phyloP scores from a whole-genome alignment of 2,329 filamentous ascomycete genomes.

The Ceratocystis albifundus region DNA sequence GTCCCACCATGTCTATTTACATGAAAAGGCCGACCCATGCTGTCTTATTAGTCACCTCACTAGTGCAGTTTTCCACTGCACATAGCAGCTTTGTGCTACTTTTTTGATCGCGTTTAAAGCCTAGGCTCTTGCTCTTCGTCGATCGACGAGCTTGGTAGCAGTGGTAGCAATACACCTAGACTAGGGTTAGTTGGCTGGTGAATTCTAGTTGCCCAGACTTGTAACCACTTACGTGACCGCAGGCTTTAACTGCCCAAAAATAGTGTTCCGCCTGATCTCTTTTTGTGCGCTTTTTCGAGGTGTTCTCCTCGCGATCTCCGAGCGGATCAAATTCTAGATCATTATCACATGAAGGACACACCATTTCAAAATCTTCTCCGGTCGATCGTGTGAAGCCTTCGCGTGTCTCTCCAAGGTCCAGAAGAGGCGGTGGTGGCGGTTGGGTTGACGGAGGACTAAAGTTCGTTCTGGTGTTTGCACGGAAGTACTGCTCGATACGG shows the following conservation, averaged over 20 bases:
- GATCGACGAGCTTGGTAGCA: slow-evolving; percentile 48
- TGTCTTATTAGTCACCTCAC: slow-evolving; percentile 42
- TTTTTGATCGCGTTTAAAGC: slow-evolving; percentile 21
- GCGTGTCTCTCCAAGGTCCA: slow-evolving; percentile 32
- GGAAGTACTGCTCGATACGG: not conserved
- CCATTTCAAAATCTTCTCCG: slow-evolving; percentile 56
- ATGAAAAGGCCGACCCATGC: slow-evolving; percentile 53
- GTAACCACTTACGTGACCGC: slow-evolving; percentile 68
- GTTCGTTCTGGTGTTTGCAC: slow-evolving; percentile 27
- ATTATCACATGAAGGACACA: slow-evolving; percentile 77
- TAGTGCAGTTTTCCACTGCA: slow-evolving; percentile 45
- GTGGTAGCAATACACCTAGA: slow-evolving; percentile 50
- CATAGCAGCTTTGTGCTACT: slow-evolving; percentile 36
- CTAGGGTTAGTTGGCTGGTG: not conserved
- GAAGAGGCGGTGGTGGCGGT: slow-evolving; percentile 31
- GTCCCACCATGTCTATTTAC: slow-evolving; percentile 30
- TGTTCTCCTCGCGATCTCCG: slow-evolving; percentile 23
- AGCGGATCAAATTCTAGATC: slow-evolving; percentile 65
- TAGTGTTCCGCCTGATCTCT: slow-evolving; percentile 56
- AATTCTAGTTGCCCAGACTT: slow-evolving; percentile 9
- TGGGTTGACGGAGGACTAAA: slow-evolving; percentile 29
- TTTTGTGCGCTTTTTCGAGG: slow-evolving; percentile 34
- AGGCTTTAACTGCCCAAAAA: slow-evolving; percentile 83
- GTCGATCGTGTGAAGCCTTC: slow-evolving; percentile 72
- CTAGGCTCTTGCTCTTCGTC: slow-evolving; percentile 27